phyloP scores from a whole-genome alignment of 1,284 basidiomycete genomes.

The Xerocomus nothofagi region DNA sequence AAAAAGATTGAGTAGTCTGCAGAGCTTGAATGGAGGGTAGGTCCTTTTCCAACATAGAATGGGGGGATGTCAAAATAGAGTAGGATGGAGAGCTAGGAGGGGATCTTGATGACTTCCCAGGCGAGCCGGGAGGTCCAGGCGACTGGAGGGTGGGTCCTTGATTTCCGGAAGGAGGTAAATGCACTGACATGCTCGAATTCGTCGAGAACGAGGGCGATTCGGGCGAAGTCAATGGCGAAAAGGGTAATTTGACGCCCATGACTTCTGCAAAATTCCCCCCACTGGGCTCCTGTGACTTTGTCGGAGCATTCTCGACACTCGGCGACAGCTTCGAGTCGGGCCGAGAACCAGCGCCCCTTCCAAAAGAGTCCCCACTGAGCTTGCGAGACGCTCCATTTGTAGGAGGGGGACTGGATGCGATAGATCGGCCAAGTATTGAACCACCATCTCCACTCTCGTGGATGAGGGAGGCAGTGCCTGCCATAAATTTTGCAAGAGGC shows the following conservation, averaged over 20 bases:
- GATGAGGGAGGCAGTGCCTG: constrained; percentile 21
- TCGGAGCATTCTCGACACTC: constrained; percentile 23
- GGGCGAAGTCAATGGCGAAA: constrained; percentile 32
- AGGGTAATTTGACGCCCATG: constrained; percentile 34
- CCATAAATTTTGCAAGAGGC: constrained; percentile 19
- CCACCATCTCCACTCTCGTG: constrained; percentile 21
- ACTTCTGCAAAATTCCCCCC: constrained; percentile 24
- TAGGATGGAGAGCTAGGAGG: constrained; percentile 36
- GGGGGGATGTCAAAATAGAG: constrained; percentile 46
- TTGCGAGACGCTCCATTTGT: constrained; percentile 26
- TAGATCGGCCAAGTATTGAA: constrained; percentile 10
- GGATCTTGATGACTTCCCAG: constrained; percentile 20
- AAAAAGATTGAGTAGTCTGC: constrained; percentile 16
- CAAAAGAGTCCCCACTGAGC: constrained; percentile 30
- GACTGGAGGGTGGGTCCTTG: constrained; percentile 16
- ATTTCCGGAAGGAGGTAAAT: constrained; percentile 17
- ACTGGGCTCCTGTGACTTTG: constrained; percentile 26
- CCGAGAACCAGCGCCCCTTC: constrained; percentile 29
- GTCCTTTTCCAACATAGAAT: constrained; percentile 40
- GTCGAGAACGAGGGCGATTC: constrained; percentile 36
- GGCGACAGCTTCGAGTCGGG: constrained; percentile 41
- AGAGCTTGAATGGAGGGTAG: constrained; percentile 34
- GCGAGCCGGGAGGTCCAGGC: constrained; percentile 16
- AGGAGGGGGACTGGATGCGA: constrained; percentile 27
- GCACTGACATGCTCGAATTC: constrained; percentile 31